A percentile compares a stretch with the other conserved stretches of the same genome.
Evolutionary conservation across 2,329 filamentous ascomycete genomes (phyloP).

Genomic region (Phoma sp.): DNA sequence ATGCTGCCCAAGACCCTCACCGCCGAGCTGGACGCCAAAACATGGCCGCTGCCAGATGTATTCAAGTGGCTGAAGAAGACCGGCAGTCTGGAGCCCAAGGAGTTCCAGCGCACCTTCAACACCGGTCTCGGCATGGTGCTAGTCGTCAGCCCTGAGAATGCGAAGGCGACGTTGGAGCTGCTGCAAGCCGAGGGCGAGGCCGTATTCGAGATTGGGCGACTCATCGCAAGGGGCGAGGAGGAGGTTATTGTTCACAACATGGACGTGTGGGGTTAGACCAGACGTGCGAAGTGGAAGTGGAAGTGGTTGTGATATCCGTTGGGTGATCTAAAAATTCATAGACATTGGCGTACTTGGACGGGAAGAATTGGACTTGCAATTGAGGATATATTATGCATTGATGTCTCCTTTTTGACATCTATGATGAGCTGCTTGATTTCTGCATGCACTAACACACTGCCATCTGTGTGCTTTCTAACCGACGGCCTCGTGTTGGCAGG

Average conservation of each 20-base stretch:
- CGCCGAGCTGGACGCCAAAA: slow-evolving; percentile 78
- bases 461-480: too few species aligned
- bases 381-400: too few species aligned
- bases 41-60: slow-evolving; percentile 79
- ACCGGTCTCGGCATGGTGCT: slow-evolving; percentile 94
- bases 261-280: slow-evolving; percentile 52
- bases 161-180: slow-evolving; percentile 64
- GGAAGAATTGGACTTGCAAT: too few species aligned
- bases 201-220: slow-evolving; percentile 76
- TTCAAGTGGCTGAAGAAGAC: slow-evolving; percentile 85
- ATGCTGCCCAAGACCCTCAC: slow-evolving; percentile 83
- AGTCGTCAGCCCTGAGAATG: slow-evolving; percentile 73
- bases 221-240: slow-evolving; percentile 66
- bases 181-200: slow-evolving; percentile 75
- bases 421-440: too few species aligned
- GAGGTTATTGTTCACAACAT: slow-evolving; percentile 64
- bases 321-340: slow-evolving; percentile 7
- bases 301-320: slow-evolving; percentile 3
- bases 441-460: too few species aligned
- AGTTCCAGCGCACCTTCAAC: slow-evolving; percentile 96
- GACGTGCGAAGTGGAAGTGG: too few species aligned
- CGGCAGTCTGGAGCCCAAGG: slow-evolving; percentile 73
- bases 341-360: not conserved
- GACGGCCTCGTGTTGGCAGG: too few species aligned
- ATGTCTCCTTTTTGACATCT: too few species aligned